These are phyloP conservation scores for Penicillium bovifimosum DNA, from an alignment of 495 filamentous ascomycete genomes.

Conservation along the genomic window DNA sequence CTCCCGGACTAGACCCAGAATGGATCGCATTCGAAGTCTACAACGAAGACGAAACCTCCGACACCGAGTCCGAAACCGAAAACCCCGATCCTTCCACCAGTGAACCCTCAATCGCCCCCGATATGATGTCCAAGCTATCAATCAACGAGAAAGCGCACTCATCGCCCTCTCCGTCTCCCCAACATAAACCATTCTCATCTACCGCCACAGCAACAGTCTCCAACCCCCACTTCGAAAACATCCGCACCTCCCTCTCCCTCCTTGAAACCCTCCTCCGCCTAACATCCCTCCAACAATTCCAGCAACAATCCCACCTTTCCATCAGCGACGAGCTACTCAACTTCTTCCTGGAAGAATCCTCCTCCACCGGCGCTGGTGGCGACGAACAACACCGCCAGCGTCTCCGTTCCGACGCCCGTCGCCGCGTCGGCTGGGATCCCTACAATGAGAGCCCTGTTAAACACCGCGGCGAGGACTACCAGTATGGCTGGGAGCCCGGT, in stretches of 20 bases:
- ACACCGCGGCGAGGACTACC: conserved; percentile 56
- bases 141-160: conserved; percentile 22
- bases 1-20: conserved; percentile 79
- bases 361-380: conserved; percentile 64
- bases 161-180: conserved; percentile 17
- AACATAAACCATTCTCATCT: conserved; percentile 32
- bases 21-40: conserved; percentile 95
- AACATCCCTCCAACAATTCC: conserved; percentile 90
- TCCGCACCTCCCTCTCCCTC: conserved; percentile 83
- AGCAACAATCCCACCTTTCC: conserved; percentile 85
- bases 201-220: conserved; percentile 35
- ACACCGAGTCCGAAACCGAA: conserved; percentile 55
- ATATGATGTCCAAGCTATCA: conserved; percentile 39
- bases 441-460: conserved; percentile 70
- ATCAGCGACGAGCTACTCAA: conserved; percentile 93
- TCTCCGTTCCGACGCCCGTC: conserved; percentile 65
- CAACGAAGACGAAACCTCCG: conserved; percentile 55
- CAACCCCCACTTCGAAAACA: conserved; percentile 42
- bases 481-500: conserved; percentile 34
- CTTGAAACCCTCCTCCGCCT: conserved; percentile 92
- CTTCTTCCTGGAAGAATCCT: conserved; percentile 86
- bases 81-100: conserved; percentile 12
- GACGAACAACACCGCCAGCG: conserved; percentile 65
- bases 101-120: conserved; percentile 33
- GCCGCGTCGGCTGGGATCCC: conserved; percentile 85